Conservation (phyloP, 2,329 filamentous ascomycete species). For the Lecanicillium sp. region DNA sequence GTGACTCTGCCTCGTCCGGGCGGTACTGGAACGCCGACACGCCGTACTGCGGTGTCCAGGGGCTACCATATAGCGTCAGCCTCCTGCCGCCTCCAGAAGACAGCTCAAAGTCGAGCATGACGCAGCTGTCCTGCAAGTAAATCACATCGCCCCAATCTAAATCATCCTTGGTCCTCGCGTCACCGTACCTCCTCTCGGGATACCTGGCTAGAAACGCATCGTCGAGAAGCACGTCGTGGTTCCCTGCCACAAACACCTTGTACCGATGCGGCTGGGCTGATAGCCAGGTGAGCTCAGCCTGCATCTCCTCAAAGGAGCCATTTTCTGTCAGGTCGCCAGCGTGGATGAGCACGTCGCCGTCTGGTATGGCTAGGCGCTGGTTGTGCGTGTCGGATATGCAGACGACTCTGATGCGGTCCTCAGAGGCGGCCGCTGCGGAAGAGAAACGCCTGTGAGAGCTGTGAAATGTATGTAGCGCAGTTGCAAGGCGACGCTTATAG, state of each 20-base stretch:
- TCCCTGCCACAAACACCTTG: constrained; percentile 3
- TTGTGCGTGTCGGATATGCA: constrained; percentile 5
- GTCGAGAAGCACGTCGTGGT: constrained; percentile 6
- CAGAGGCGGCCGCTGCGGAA: too few relatives aligned
- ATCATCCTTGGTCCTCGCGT: constrained; percentile 8
- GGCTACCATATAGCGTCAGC: constrained; percentile 15
- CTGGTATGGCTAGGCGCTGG: not conserved
- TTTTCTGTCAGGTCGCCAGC: constrained; percentile 13
- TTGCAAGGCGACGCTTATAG: too few relatives aligned
- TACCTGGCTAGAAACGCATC: not conserved
- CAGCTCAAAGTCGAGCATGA: constrained; percentile 9
- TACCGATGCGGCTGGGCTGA: constrained; percentile 18
- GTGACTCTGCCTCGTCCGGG: constrained; percentile 3
- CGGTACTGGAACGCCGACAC: constrained; percentile 18
- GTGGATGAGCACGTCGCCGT: constrained; percentile 4
- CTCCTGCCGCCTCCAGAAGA: not conserved
- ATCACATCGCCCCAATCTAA: constrained; percentile 15
- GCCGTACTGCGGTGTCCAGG: constrained; percentile 16
- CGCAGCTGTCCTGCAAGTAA: constrained; percentile 13
- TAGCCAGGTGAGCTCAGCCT: constrained; percentile 26
- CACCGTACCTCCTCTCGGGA: constrained; percentile 12
- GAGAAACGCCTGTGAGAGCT: too few relatives aligned
- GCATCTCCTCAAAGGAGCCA: constrained; percentile 28
- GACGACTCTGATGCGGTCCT: not conserved
- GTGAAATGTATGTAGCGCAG: too few relatives aligned